Evolutionary conservation across 768 basidiomycete genomes (phyloP), one percentile per base, ranked within the genome.

Genomic region (Infundibulicybe gibba): DNA sequence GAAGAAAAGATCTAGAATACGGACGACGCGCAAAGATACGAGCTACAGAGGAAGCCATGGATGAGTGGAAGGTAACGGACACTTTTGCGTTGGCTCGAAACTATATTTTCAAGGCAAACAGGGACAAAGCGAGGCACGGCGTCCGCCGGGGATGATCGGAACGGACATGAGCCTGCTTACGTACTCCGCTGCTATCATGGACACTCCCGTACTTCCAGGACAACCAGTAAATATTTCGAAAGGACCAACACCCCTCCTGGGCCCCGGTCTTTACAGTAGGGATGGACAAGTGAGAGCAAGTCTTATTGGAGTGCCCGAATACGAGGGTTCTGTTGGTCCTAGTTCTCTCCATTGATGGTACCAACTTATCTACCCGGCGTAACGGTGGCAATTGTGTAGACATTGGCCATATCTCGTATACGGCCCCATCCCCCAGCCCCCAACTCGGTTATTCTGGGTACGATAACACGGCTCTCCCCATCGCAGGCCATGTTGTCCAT

Each of bases 401-500:
- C 71, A 35, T 55, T 87, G 51, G 68, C 79, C 17, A 84, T 90
- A 51, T 71, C 77, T 46, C 83, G 81, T 39, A 66, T 81, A 2
- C 81, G 87, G 40, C 81, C 87, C 0, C 84, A 80, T 61, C 86
- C 89, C 1, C 91, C 91, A 0, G 66, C 77, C 12, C 76, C 85
- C 31, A 82, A 83, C 54, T 83, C 89, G n/a, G 65, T 88, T 34
- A 80, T 94, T 20, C 77, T 94, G 32, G 94, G 93, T 20, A 81
- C 80, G 21, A 77, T 97, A 25, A 87, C 85, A 5, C 84, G 93
- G 11, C 71, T 95, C 40, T 90, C 90, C 0, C 90, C 93, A 1
- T 63, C 81, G 49, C 90, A 94, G 62, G 94, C 93, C 1, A 74
- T 82, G 44, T 66, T 97, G 15, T 83, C 89, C 2, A 92, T 97